Conservation (phyloP, 805 yeast species). For the Komagataella populi region DNA sequence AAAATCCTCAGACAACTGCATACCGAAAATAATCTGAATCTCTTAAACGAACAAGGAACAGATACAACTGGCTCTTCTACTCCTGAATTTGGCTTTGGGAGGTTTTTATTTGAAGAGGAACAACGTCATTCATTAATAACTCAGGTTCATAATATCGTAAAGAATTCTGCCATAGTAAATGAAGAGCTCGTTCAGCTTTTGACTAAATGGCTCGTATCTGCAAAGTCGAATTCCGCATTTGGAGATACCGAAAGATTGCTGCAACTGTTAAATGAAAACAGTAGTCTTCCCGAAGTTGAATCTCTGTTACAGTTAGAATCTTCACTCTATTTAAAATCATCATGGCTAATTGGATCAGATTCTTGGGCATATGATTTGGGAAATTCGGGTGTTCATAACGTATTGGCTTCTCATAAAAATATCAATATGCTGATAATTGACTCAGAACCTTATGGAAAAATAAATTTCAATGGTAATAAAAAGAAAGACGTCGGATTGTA, state of each 20-base stretch:
- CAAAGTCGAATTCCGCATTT: conserved; percentile 21
- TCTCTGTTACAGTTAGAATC: conserved; percentile 24
- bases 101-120: conserved; percentile 44
- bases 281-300: conserved; percentile 9
- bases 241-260: conserved; percentile 11
- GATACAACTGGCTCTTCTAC: conserved; percentile 30
- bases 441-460: conserved; percentile 52
- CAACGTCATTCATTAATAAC: conserved; percentile 30
- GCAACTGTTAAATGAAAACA: neutral
- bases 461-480: conserved; percentile 32
- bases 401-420: conserved; percentile 61
- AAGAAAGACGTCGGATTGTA: conserved; percentile 89
- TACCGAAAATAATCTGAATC: conserved; percentile 29
- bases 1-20: conserved; percentile 64
- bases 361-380: conserved; percentile 94
- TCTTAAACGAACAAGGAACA: conserved; percentile 46
- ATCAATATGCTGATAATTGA: conserved; percentile 80
- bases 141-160: conserved; percentile 31
- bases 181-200: conserved; percentile 38
- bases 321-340: conserved; percentile 33
- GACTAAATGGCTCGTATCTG: conserved; percentile 57
- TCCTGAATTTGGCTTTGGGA: conserved; percentile 87
- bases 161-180: conserved; percentile 21
- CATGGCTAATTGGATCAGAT: conserved; percentile 90
- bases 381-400: conserved; percentile 79